Base-by-base conservation (phyloP, 2,329 filamentous ascomycete species). In the Hypoxylon sp. region DNA sequence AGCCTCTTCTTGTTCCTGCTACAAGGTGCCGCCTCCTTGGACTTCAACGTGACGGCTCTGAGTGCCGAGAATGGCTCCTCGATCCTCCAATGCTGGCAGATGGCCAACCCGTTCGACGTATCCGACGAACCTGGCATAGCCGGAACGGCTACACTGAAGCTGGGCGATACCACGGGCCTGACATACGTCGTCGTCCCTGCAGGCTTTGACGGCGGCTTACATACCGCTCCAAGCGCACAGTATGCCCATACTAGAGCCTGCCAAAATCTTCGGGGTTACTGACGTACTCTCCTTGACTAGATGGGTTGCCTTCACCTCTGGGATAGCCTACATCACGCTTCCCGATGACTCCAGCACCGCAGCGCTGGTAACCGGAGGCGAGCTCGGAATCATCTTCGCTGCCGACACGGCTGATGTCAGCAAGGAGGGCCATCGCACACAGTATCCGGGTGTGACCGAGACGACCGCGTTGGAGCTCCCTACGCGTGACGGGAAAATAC, bases 151-250 rank as follows among this genome's bases (percentile, higher is more conserved):
- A 51, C 60, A 17, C 58, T 77, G 2, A 51, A 60, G 11, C 62
- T 80, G 4, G 77, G 77, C 4, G 50, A 67, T 13, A 43, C 67
- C 0, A 63, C 60, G 0, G 75, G 76, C 35, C 66, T 70, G 0
- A 72, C 72, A n/a, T 78, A 74, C 57, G 65, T 66, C 1, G 63
- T 79, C 2, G 47, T 79, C 4, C 76, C 76, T 3, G 65, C 72
- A 1, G 48, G 65, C 0, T 78, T 73, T 38, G 70, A 78, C 45
- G 75, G 75, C 2, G 78, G 76, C 1, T 58, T 72, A 41, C 78
- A 80, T 50, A 75, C 75, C 60, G 76, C 78, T 2, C 78, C 79
- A 13, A 59, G 64, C 2, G 67, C 70, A 15, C 78, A 80, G 77
- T 79, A 66, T 51, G 75, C 69, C 24, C 33, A 18, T 41, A 26